phyloP scores from a whole-genome alignment of 2,329 filamentous ascomycete species.

The Pseudophaeomoniella oleicola region DNA sequence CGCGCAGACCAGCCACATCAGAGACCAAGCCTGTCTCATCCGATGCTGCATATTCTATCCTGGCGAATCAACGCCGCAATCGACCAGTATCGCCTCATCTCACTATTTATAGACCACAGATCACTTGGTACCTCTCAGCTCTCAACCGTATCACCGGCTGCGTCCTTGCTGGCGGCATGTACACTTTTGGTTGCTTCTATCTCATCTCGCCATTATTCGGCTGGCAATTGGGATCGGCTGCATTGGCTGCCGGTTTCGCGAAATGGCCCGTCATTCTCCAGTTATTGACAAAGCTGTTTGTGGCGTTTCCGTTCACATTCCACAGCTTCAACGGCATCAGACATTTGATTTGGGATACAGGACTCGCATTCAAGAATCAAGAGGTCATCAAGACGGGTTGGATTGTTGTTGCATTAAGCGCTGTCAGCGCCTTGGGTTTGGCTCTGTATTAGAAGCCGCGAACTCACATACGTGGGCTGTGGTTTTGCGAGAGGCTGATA shows the following conservation, averaged over 20 bases:
- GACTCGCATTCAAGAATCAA: constrained; percentile 46
- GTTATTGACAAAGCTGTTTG: constrained; percentile 40
- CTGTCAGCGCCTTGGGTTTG: constrained; percentile 32
- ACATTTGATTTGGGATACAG: constrained; percentile 58
- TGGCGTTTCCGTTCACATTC: constrained; percentile 53
- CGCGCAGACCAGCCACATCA: constrained; percentile 9
- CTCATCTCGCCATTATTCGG: constrained; percentile 63
- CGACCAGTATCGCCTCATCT: constrained; percentile 80
- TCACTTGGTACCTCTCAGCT: constrained; percentile 67
- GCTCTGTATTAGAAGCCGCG: too few relatives aligned
- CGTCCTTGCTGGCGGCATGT: constrained; percentile 56
- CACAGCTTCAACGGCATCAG: constrained; percentile 56
- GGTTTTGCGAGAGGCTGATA: too few relatives aligned
- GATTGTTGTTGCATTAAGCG: constrained; percentile 43
- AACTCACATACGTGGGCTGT: too few relatives aligned
- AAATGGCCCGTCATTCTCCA: constrained; percentile 45
- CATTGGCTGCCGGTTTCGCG: constrained; percentile 49
- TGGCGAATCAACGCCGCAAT: constrained; percentile 63
- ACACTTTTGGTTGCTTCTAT: constrained; percentile 69
- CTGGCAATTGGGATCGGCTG: constrained; percentile 52
- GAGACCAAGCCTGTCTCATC: constrained; percentile 43
- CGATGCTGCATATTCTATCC: constrained; percentile 46
- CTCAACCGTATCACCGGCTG: constrained; percentile 76
- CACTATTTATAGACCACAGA: constrained; percentile 68
- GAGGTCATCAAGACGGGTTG: constrained; percentile 52